Base-by-base conservation (phyloP, 2,329 filamentous ascomycete genomes). In the Fusarium sp. region DNA sequence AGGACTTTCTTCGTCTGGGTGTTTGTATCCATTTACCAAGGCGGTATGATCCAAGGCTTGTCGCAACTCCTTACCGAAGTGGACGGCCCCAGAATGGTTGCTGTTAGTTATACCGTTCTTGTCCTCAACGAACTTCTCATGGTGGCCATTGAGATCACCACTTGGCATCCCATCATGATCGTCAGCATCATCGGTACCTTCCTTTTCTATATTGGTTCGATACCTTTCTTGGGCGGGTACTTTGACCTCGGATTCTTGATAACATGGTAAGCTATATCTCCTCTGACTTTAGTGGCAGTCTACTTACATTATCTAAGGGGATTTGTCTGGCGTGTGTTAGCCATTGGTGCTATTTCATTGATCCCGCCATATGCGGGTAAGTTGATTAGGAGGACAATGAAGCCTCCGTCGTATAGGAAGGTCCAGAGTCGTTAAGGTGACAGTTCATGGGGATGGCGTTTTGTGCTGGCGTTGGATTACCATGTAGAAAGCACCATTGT, bases 1-100 rank as follows among this genome's bases (percentile, higher is more conserved):
- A 89, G 91, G 55, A 97, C 94, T 13, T 99, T 99, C 82, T 97
- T 97, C 82, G 89, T 95, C 66, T 99, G 96, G 96, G 93, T 98
- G 7, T 85, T 94, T 17, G 93, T 99, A 13, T 96, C 92, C 37
- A 89, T 99, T 70, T 99, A 99, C 80, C 96, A 99, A 79, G 96
- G 96, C 50, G 88, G 92, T 68, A 90, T 98, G 76, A 98, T 99
- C 74, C 95, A 99, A 80, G 94, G 95, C n/a, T 86, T 97, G 14
- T 90, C 92, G 1, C 94, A 99, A 78, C 84, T 99, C 17, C 86
- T 99, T 22, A 92, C 96, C 5, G 90, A 92, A 65, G 89, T 92
- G 4, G 89, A 93, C 68, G 86, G 89, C 2, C 83, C 86, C 14
- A 84, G 83, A 62, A 97, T 99, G 90, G 92, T 98, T 55, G 89